These are phyloP conservation scores for Moniliella sp. DNA, from an alignment of 1,284 basidiomycete genomes.

Conservation along the genomic window DNA sequence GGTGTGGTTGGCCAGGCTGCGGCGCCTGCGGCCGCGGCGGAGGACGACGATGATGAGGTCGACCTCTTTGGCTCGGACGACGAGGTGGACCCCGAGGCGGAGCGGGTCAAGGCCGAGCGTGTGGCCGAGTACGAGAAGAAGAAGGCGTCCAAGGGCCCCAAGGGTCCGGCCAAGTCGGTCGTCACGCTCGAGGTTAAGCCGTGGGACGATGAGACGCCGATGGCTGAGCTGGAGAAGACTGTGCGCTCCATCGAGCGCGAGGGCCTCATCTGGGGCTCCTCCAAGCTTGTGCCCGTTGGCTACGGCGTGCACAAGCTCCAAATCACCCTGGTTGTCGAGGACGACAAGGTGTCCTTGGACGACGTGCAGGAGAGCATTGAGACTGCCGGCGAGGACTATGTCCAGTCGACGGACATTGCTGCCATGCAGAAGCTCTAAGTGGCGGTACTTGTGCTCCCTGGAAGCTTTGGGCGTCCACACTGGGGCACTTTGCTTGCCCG, in stretches of 20 bases:
- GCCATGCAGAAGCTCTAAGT: too few relatives aligned
- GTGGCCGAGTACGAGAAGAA: slow-evolving; percentile 77
- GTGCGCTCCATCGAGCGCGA: slow-evolving; percentile 73
- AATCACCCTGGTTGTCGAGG: slow-evolving; percentile 86
- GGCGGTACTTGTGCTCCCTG: too few relatives aligned
- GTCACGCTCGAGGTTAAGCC: slow-evolving; percentile 94
- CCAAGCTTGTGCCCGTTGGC: slow-evolving; percentile 76
- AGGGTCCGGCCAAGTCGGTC: slow-evolving; percentile 47
- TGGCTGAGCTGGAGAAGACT: slow-evolving; percentile 58
- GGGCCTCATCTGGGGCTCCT: slow-evolving; percentile 71
- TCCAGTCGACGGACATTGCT: slow-evolving; percentile 66
- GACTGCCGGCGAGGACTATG: slow-evolving; percentile 68
- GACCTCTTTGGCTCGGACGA: slow-evolving; percentile 74
- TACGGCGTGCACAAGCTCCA: slow-evolving; percentile 79
- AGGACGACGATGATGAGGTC: slow-evolving; percentile 72
- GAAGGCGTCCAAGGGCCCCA: slow-evolving; percentile 65
- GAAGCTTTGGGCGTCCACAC: too few relatives aligned
- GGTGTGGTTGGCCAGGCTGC: slow-evolving; percentile 1
- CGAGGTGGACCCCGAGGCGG: slow-evolving; percentile 75
- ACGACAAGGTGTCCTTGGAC: slow-evolving; percentile 78
- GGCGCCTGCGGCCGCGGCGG: slow-evolving; percentile 35
- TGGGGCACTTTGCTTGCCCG: too few relatives aligned
- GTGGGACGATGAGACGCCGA: slow-evolving; percentile 94
- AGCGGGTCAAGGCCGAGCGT: slow-evolving; percentile 81
- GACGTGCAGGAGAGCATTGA: slow-evolving; percentile 50